phyloP scores from a whole-genome alignment of 164 flowering plant species.

The Dillenia turbinata region DNA sequence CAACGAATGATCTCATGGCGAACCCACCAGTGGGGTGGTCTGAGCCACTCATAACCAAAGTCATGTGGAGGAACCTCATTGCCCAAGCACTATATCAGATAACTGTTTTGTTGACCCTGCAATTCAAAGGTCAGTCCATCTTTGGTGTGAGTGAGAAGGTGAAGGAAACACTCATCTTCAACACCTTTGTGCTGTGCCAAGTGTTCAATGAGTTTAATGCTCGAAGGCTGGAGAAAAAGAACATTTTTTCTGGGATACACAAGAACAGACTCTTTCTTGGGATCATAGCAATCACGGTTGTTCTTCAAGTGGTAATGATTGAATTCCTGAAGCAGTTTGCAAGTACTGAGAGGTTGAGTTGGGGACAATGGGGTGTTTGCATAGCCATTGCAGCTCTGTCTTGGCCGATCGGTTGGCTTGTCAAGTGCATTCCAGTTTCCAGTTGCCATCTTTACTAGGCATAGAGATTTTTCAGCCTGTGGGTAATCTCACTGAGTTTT shows the following conservation, averaged over 20 bases:
- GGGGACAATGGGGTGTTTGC: constrained; percentile 26
- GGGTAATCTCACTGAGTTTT: too few relatives aligned
- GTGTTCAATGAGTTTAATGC: constrained; percentile 35
- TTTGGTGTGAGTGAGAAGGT: constrained; percentile 18
- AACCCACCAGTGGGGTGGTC: constrained; percentile 26
- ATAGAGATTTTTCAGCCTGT: too few relatives aligned
- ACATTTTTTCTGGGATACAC: constrained; percentile 27
- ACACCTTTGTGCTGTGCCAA: constrained; percentile 41
- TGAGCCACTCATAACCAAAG: constrained; percentile 28
- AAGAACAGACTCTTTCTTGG: constrained; percentile 26
- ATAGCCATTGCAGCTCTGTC: constrained; percentile 22
- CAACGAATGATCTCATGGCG: constrained; percentile 27
- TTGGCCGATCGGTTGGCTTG: constrained; percentile 27
- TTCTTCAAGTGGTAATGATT: constrained; percentile 31
- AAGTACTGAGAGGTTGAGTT: constrained; percentile 22
- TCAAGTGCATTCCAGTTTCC: constrained; percentile 26
- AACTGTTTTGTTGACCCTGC: constrained; percentile 21
- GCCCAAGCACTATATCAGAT: constrained; percentile 36
- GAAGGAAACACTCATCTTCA: constrained; percentile 28
- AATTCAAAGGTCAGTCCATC: constrained; percentile 27
- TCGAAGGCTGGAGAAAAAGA: constrained; percentile 32
- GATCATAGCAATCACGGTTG: constrained; percentile 21
- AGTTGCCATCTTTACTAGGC: too few relatives aligned
- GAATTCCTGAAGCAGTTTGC: constrained; percentile 28
- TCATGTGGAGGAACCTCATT: constrained; percentile 39